A percentile compares a stretch with the other conserved stretches of the same genome.
phyloP scores from a whole-genome alignment of 192 early-diverging fungal species.

The Gamsiella multidivaricata region DNA sequence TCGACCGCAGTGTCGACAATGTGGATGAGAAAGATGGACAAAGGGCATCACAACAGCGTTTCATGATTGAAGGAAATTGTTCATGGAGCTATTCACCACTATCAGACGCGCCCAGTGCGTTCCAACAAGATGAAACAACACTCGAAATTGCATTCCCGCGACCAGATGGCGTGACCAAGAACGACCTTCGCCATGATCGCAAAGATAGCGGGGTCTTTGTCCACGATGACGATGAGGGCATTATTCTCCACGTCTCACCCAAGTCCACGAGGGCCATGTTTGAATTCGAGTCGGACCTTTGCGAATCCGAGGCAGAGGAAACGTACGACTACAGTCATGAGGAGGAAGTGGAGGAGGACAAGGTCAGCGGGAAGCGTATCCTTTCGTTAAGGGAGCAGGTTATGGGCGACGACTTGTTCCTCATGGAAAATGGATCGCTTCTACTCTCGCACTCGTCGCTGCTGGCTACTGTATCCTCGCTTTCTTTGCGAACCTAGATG shows the following conservation, averaged over 20 bases:
- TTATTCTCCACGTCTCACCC: slow-evolving; percentile 11
- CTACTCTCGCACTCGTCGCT: not conserved
- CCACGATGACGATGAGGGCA: slow-evolving; percentile 15
- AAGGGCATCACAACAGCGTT: not conserved
- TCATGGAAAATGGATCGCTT: not conserved
- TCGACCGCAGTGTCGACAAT: not conserved
- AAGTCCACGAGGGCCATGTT: not conserved
- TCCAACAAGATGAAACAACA: too few species aligned
- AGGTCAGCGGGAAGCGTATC: not conserved
- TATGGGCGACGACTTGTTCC: not conserved
- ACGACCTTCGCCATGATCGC: slow-evolving; percentile 17
- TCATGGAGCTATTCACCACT: too few species aligned
- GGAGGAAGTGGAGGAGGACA: not conserved
- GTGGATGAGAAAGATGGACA: slow-evolving; percentile 1
- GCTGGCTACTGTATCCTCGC: not conserved
- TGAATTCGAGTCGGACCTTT: not conserved
- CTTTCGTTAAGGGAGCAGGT: not conserved
- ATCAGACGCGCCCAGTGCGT: not conserved
- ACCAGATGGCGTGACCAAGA: not conserved
- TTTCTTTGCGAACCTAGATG: not conserved
- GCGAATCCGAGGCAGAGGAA: too few species aligned
- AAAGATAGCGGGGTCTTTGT: slow-evolving; percentile 40
- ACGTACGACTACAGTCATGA: not conserved
- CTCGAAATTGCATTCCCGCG: not conserved
- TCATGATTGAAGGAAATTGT: too few species aligned